Base-by-base conservation (phyloP, 345 rosid genomes). In the Ceriops decandra region DNA sequence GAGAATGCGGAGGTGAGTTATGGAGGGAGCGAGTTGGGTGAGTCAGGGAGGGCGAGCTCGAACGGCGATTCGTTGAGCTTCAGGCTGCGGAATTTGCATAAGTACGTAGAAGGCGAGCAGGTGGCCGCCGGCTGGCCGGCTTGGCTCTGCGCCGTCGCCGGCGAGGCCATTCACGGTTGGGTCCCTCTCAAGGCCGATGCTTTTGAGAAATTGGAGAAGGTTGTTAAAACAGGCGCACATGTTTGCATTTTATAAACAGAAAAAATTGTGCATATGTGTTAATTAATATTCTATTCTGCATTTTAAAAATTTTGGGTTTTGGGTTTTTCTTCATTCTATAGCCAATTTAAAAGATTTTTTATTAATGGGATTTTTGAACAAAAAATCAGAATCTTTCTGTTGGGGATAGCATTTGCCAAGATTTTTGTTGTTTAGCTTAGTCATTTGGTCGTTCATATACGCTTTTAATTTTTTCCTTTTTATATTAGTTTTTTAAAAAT, bases 61-160 rank as follows among this genome's bases (percentile, higher is more conserved):
- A 85, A 85, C 31, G 86, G 88, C 58, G 97, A 89, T 42, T 89
- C 97, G 33, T 10, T 85, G 85, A 95, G 97, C 72, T 88, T 87
- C 60, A 80, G 97, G 66, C 67, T 93, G 60, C 84, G 96, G 77
- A 88, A 85, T 77, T 63, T 93, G 69, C 86, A 81, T 0, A 88
- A 79, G 86, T 95, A 87, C 66, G 62, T 88, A 30, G 96, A 91
- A 72, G 88, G 93, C 2, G 97, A 95, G 74, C 97, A 95, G 57
- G 93, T 90, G 68, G 93, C 99, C 22, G 99, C 97, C 3, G 99
- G 99, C 1, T 95, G 99, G 99, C 99, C 99, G 1, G 96, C 90
- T 46, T 95, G 99, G 99, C 86, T 95, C n/a, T 87, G 88, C 63
- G 92, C 93, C 74, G 99, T 90, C 53, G 99, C 97, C 66, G 93